Base-by-base conservation (phyloP, 371 early-diverging fungal species). In the Dichotomocladium elegans region DNA sequence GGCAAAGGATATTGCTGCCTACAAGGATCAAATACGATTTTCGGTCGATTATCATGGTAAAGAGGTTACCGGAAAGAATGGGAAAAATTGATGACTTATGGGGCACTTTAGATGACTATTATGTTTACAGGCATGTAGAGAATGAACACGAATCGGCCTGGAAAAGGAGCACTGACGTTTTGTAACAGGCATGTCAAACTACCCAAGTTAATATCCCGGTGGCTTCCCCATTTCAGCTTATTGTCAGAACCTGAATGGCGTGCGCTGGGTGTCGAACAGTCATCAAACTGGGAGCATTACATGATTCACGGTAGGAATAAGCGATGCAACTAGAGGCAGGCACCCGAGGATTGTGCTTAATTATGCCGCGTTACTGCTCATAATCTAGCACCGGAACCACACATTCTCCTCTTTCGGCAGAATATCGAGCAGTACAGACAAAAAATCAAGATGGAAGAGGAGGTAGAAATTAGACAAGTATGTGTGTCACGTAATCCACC, bases 271-370 rank as follows among this genome's bases (percentile, higher is more conserved):
- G 57, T 57, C 3, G 35, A 51, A 17, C 45, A 47, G 35, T n/a
- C 50, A 35, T 10, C 43, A 10, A 30, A 19, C 12, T 57, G 57
- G 57, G 45, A 57, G 17, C 57, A 57, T 44, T 57, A 57, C 25
- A 57, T 57, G 57, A 35, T 57, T 9, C 57, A 57, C 51, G 57
- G 57, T 57, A 57, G n/a, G 48, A n/a, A 30, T 22, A 10, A 17
- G 22, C 10, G 53, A 43, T 17, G 40, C 10, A 2, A 3, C 15
- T 34, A 24, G 14, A 10, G 4, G 31, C 19, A 11, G 14, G 34
- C 14, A 40, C 4, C n/a, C n/a, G n/a, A n/a, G 27, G 8, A 5
- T 8, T 14, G 12, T 27, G 27, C 7, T 26, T 26, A 14, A 4
- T 46, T 3, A n/a, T n/a, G n/a, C n/a, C n/a, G n/a, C n/a, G 3